These are phyloP conservation scores for Metschnikowia chrysomelidarum DNA, from an alignment of 805 yeast species.

Conservation along the genomic window DNA sequence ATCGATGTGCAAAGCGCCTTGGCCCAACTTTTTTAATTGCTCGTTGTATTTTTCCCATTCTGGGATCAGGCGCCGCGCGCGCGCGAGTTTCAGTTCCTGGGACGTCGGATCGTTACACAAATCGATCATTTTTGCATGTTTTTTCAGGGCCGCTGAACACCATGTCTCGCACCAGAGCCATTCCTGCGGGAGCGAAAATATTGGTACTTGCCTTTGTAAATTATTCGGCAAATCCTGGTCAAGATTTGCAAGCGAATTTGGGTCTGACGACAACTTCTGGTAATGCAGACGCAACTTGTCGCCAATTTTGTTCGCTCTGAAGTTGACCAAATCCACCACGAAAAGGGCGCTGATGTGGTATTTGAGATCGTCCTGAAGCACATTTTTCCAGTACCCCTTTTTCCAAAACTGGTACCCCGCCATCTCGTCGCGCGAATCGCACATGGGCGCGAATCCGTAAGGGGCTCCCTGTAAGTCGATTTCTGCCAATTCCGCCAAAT, in stretches of 20 bases:
- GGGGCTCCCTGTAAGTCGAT: constrained; percentile 77
- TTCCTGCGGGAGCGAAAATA: constrained; percentile 71
- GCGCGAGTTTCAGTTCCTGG: constrained; percentile 71
- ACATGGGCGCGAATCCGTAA: constrained; percentile 86
- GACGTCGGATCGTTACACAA: constrained; percentile 82
- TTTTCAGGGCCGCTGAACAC: constrained; percentile 67
- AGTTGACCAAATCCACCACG: constrained; percentile 69
- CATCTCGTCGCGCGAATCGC: constrained; percentile 74
- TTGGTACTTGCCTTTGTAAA: constrained; percentile 64
- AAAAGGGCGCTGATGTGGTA: constrained; percentile 85
- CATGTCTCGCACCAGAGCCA: constrained; percentile 96
- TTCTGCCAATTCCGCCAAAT: constrained; percentile 64
- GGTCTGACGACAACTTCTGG: constrained; percentile 76
- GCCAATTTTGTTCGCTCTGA: constrained; percentile 70
- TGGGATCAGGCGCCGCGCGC: constrained; percentile 72
- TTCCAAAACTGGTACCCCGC: constrained; percentile 92
- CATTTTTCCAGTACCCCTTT: constrained; percentile 81
- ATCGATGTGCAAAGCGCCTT: constrained; percentile 6
- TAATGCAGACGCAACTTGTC: constrained; percentile 81
- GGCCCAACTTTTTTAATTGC: constrained; percentile 34
- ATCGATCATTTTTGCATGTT: constrained; percentile 73
- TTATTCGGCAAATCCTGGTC: constrained; percentile 96
- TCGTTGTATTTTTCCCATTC: constrained; percentile 74
- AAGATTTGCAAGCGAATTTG: constrained; percentile 72
- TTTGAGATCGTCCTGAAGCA: constrained; percentile 54